Conservation (phyloP, 495 filamentous ascomycete species). For the Daldinia decipiens region DNA sequence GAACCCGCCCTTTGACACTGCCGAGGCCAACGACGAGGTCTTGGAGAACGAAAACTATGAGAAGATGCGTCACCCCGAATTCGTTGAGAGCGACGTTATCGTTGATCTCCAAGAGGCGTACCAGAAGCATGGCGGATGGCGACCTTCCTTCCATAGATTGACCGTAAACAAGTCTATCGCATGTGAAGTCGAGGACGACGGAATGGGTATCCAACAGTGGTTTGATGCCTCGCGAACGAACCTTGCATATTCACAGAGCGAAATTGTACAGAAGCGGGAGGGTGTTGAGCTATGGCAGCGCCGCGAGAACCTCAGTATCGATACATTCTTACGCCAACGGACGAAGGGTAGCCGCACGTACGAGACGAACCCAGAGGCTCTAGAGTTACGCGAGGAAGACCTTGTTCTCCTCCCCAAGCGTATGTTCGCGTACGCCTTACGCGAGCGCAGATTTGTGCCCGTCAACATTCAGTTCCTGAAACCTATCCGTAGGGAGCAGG, state of each 20-base stretch:
- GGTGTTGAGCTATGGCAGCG: constrained; percentile 49
- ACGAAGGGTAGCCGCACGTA: constrained; percentile 38
- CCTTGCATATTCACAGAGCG: constrained; percentile 40
- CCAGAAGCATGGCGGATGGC: constrained; percentile 49
- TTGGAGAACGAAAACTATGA: constrained; percentile 41
- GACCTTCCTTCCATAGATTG: constrained; percentile 38
- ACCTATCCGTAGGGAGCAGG: constrained; percentile 56
- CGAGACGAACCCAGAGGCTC: constrained; percentile 37
- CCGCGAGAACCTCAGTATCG: constrained; percentile 46
- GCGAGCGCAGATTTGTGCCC: constrained; percentile 52
- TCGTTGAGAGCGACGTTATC: constrained; percentile 61
- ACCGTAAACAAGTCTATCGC: constrained; percentile 38
- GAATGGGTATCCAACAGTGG: constrained; percentile 48
- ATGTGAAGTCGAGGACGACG: constrained; percentile 39
- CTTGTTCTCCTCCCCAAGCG: constrained; percentile 52
- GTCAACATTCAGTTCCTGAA: constrained; percentile 52
- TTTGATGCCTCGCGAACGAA: constrained; percentile 39
- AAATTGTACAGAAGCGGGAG: constrained; percentile 46
- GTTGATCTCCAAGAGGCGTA: constrained; percentile 61
- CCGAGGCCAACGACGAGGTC: constrained; percentile 33
- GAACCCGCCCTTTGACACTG: constrained; percentile 42
- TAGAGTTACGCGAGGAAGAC: constrained; percentile 49
- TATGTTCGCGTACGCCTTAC: constrained; percentile 53
- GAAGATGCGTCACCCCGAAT: constrained; percentile 46
- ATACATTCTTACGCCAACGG: constrained; percentile 49